Evolutionary conservation across 805 yeast species (phyloP).

Genomic region (Metschnikowia orientalis): DNA sequence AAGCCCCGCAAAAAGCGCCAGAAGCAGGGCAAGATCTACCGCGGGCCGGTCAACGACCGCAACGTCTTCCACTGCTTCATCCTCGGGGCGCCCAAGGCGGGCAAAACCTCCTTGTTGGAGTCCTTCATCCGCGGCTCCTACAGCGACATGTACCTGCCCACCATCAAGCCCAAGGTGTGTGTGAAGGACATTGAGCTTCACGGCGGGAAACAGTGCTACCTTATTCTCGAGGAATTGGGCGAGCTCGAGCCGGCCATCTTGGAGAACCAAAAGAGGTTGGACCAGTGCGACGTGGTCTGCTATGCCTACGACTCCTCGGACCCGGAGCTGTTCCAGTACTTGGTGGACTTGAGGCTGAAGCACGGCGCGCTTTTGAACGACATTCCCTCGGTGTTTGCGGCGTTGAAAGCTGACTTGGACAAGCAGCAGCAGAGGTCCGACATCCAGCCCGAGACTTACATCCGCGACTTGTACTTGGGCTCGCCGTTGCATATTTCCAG

Average conservation of each 20-base stretch:
- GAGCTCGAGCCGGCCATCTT: constrained; percentile 79
- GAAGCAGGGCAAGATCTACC: constrained; percentile 55
- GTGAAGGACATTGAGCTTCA: constrained; percentile 89
- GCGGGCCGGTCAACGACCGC: constrained; percentile 72
- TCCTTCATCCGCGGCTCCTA: constrained; percentile 74
- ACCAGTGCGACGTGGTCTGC: constrained; percentile 88
- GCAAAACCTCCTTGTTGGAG: constrained; percentile 80
- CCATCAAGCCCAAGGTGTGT: constrained; percentile 73
- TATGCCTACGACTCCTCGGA: constrained; percentile 91
- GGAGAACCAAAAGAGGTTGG: constrained; percentile 62
- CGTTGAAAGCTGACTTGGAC: constrained; percentile 91
- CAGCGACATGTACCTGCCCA: constrained; percentile 71
- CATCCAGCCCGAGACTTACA: constrained; percentile 82
- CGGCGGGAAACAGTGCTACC: constrained; percentile 93
- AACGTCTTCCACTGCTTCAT: constrained; percentile 90
- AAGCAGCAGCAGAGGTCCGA: constrained; percentile 89
- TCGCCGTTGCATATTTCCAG: constrained; percentile 91
- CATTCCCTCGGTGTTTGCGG: constrained; percentile 84
- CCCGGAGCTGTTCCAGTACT: constrained; percentile 86
- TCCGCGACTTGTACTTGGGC: constrained; percentile 58
- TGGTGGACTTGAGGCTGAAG: constrained; percentile 62
- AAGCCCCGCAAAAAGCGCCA: constrained; percentile 72
- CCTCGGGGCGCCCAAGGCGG: constrained; percentile 80
- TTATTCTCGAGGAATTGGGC: constrained; percentile 86
- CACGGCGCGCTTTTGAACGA: constrained; percentile 55